phyloP scores from a whole-genome alignment of 306 rosid genomes.

The Astragalus glycyphyllos region DNA sequence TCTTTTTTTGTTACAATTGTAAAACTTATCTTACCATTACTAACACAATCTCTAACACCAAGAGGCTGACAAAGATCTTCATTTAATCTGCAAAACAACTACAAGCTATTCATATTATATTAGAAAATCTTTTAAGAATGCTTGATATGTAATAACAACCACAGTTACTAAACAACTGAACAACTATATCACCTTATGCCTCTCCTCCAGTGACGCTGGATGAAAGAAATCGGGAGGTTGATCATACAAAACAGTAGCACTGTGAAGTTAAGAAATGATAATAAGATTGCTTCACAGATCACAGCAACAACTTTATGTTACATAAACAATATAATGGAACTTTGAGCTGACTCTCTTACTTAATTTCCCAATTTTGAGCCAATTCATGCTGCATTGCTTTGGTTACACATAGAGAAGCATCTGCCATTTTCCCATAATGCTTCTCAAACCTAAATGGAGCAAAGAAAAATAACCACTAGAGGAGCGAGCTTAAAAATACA shows the following conservation, averaged over 20 bases:
- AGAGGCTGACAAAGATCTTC: conserved; percentile 63
- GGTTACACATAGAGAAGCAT: conserved; percentile 89
- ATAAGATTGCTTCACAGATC: conserved; percentile 28
- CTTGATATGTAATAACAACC: conserved; percentile 7
- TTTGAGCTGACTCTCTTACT: conserved; percentile 66
- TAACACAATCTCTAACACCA: conserved; percentile 71
- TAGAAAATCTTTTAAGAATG: conserved; percentile 37
- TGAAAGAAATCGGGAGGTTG: conserved; percentile 94
- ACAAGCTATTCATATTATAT: conserved; percentile 40
- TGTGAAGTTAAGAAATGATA: conserved; percentile 33
- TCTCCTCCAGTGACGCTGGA: conserved; percentile 79
- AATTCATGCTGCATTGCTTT: conserved; percentile 98
- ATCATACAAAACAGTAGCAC: conserved; percentile 81
- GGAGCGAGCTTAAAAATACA: conserved; percentile 40
- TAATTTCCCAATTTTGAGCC: conserved; percentile 96
- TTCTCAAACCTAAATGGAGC: conserved; percentile 74
- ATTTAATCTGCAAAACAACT: conserved; percentile 85
- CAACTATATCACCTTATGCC: conserved; percentile 67
- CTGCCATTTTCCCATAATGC: conserved; percentile 87
- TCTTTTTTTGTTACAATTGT: not conserved
- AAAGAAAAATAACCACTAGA: conserved; percentile 30
- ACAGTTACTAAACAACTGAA: conserved; percentile 34
- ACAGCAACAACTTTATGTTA: not conserved
- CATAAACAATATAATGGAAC: conserved; percentile 34
- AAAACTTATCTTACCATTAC: conserved; percentile 57